phyloP scores from a whole-genome alignment of 176 grass and related monocot genomes.

The Areca catechu region DNA sequence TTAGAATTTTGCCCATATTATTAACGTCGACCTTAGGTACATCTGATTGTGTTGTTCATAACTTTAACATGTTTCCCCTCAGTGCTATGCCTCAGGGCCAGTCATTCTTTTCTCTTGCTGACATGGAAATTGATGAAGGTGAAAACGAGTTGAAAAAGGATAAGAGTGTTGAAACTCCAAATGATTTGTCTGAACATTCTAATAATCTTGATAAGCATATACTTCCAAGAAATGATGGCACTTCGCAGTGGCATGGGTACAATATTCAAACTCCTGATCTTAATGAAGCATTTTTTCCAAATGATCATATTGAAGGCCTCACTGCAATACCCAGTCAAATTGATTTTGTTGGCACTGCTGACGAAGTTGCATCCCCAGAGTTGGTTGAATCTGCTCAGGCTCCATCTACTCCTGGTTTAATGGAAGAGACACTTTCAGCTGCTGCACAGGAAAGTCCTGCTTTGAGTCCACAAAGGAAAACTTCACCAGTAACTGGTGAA shows the following conservation, averaged over 20 bases:
- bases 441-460: conserved; percentile 66
- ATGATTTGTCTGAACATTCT: conserved; percentile 31
- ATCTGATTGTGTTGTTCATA: too few species aligned
- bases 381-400: conserved; percentile 60
- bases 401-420: conserved; percentile 79
- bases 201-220: conserved; percentile 20
- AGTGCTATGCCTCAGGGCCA: conserved; percentile 53
- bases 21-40: too few species aligned
- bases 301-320: conserved; percentile 40
- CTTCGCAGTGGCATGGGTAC: conserved; percentile 52
- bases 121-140: conserved; percentile 75
- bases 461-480: conserved; percentile 55
- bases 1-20: too few species aligned
- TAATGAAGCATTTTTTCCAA: conserved; percentile 78
- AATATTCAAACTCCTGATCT: conserved; percentile 88
- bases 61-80: conserved; percentile 16
- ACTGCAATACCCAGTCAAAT: conserved; percentile 40
- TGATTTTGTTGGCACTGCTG: conserved; percentile 29
- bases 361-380: conserved; percentile 46
- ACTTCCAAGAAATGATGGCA: conserved; percentile 21
- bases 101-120: conserved; percentile 31
- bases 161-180: conserved; percentile 33
- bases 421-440: conserved; percentile 72
- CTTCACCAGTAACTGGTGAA: conserved; percentile 55
- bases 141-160: conserved; percentile 26